Base-by-base conservation (phyloP, 2,329 filamentous ascomycete species). In the Elsinoe ampelina region DNA sequence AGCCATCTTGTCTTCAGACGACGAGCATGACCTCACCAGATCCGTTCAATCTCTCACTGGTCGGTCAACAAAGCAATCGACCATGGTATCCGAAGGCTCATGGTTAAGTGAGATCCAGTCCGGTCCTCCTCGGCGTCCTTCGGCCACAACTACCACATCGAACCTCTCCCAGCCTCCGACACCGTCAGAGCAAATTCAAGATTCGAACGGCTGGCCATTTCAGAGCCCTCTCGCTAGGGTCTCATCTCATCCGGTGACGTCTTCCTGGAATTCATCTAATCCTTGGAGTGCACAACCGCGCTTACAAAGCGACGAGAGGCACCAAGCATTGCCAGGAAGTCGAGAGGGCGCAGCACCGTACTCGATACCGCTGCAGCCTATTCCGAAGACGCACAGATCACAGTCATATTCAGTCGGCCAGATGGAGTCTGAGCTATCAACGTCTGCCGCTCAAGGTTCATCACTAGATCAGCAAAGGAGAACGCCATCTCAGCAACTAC, bases 351-450 rank as follows among this genome's bases (percentile, higher is more conserved):
- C 75, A 5, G 87, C 95, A 55, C 88, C 89, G 1, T 95, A 95
- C 65, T 80, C 87, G 5, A 95, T 95, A 62, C 90, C 90, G 3
- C 77, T 95, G 17, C 88, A 95, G 61, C 90, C 92, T 0, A 93
- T 89, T 0, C 88, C 88, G 1, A 97, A 97, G 71, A 90, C 89
- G 1, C 93, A 95, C 65, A 85, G 93, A 42, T 98, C 93, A 5
- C 89, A 96, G 70, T 97, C 93, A 3, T 97, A 97, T 71, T 97
- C 92, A 0, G 92, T 95, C 48, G 91, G 91, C 3, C 91, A 96
- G 68, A 77, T 90, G 59, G 90, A 95, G 55, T 80, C 84, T 1
- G 87, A 92, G 1, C 38, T 57, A 22, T 47, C 54, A 12, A 54
- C 57, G 13, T 47, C 54, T 19, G 47, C 55, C 5, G 50, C 20